Evolutionary conservation across 768 basidiomycete genomes (phyloP).

Genomic region (Gautieria morchelliformis): DNA sequence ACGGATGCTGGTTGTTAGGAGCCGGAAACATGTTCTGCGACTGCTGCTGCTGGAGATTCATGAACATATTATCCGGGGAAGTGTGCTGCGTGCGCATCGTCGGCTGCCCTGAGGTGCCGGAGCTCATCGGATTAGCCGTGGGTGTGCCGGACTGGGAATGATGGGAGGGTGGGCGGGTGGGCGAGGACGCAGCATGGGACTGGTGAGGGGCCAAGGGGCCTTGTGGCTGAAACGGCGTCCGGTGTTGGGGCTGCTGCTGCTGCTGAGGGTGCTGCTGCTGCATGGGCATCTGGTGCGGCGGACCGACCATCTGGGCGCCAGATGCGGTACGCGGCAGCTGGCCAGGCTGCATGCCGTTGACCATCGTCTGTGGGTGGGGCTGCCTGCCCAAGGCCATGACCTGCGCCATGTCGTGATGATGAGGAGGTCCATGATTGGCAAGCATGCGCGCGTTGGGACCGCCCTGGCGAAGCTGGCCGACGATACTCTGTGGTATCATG

Average conservation of each 20-base stretch:
- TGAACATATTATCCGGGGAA: neutral
- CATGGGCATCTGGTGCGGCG: neutral
- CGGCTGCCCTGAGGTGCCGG: constrained; percentile 19
- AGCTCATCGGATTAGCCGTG: neutral
- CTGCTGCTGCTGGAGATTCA: constrained; percentile 5
- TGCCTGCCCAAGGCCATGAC: neutral
- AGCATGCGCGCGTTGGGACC: constrained; percentile 4
- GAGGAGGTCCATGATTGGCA: neutral
- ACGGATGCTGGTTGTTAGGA: constrained; percentile 11
- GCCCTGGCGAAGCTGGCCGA: neutral
- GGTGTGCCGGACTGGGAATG: constrained; percentile 3
- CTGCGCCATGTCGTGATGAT: neutral
- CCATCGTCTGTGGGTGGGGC: neutral
- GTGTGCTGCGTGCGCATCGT: constrained; percentile 8
- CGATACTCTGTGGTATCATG: constrained; percentile 2
- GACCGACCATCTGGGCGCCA: neutral
- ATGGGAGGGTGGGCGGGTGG: constrained; percentile 24
- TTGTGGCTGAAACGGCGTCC: constrained; percentile 1
- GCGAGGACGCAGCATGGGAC: constrained; percentile 13
- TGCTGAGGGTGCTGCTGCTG: constrained; percentile 5
- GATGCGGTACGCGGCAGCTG: neutral
- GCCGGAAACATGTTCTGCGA: neutral
- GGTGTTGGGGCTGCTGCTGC: constrained; percentile 3
- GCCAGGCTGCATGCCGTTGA: constrained; percentile 1
- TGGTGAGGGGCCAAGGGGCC: neutral